Percentiles rank a stretch among this genome's conserved stretches.
phyloP scores from a whole-genome alignment of 1,139 yeast species.

The Candida anutae region DNA sequence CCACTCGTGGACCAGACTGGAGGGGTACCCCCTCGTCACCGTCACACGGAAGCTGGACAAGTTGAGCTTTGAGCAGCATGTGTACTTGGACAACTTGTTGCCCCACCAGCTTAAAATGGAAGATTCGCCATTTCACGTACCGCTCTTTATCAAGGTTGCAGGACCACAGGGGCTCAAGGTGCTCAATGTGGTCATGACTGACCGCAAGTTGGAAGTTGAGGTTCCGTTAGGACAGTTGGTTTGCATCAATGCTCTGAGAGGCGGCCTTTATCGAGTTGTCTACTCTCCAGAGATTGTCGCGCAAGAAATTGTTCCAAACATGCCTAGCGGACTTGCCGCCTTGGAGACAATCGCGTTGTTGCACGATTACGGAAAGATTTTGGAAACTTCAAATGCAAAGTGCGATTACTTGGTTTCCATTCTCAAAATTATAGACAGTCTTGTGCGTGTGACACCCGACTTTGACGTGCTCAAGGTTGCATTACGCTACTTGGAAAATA shows the following conservation, averaged over 20 bases:
- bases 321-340: conserved; percentile 13
- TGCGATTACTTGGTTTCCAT: conserved; percentile 21
- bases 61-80: conserved; percentile 44
- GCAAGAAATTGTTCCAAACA: conserved; percentile 12
- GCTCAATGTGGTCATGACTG: conserved; percentile 39
- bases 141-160: conserved; percentile 38
- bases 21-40: conserved; percentile 51
- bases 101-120: conserved; percentile 25
- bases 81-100: conserved; percentile 27
- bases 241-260: conserved; percentile 35
- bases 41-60: conserved; percentile 23
- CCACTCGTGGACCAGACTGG: conserved; percentile 51
- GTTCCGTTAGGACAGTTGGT: conserved; percentile 16
- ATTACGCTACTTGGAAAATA: conserved; percentile 24
- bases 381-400: conserved; percentile 14
- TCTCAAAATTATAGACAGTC: conserved; percentile 17
- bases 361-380: conserved; percentile 28
- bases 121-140: conserved; percentile 44
- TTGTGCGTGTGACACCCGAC: conserved; percentile 16
- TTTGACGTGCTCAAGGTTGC: conserved; percentile 23
- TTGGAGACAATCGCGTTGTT: conserved; percentile 28
- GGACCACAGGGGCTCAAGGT: conserved; percentile 17
- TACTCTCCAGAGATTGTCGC: conserved; percentile 16
- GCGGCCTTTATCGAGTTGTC: conserved; percentile 37
- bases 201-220: conserved; percentile 33